Base-by-base conservation (phyloP, 345 rosid genomes). In the Arabidopsis arenosa region DNA sequence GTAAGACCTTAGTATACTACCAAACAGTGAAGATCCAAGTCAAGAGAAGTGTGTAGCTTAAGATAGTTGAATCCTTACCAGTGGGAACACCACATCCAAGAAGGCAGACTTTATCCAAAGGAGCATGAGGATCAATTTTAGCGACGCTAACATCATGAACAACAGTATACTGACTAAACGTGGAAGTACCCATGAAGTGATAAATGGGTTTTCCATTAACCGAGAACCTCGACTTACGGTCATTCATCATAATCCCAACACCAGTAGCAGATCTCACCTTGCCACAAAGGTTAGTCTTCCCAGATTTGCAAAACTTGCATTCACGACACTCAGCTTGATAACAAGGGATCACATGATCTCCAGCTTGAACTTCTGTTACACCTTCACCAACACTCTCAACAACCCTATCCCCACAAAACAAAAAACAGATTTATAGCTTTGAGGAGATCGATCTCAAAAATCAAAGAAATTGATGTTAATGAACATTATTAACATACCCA, bases 81-180 rank as follows among this genome's bases (percentile, higher is more conserved):
- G 99, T 96, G 45, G 99, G 88, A 86, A 96, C 94, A 84, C 99
- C 99, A 86, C 99, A 93, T 4, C 98, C 99, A 83, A 96, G 98
- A 75, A 96, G 99, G 85, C 98, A 91, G 3, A 96, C 98, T 90
- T 93, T 96, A 0, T 96, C 97, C 85, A 96, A 75, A 66, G 98
- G 99, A 80, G 99, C 99, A 48, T 77, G 41, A 21, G 95, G 95
- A 74, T 96, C 96, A 48, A 96, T 80, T 83, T 93, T 96, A 4
- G 99, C 99, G 49, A 96, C 99, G 59, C 99, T 96, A 53, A 96
- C 97, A 79, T 93, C 96, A 81, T 96, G 99, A 18, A 93, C 98
- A 56, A 96, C 98, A 1, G 99, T 93, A 71, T 93, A 96, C 81
- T 96, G 95, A 83, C 98, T 93, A 78, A 96, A 93, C 14, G 99